Evolutionary conservation across 257 asterid genomes (phyloP).

Genomic region (Primulina huaijiensis): DNA sequence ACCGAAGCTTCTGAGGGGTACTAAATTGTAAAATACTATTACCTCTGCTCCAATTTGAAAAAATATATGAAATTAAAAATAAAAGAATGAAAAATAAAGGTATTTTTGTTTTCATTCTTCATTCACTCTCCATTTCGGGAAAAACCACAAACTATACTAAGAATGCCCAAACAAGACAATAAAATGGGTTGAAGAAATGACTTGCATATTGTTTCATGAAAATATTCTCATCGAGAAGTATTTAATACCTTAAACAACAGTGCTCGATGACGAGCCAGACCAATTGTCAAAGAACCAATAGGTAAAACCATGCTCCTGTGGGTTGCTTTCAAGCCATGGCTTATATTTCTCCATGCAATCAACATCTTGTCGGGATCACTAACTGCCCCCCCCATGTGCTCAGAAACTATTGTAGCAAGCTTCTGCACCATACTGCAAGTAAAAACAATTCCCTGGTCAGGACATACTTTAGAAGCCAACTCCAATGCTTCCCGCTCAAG

Average conservation of each 20-base stretch:
- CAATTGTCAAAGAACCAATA: conserved; percentile 82
- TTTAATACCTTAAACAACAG: conserved; percentile 76
- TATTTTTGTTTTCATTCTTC: background rate
- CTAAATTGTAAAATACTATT: background rate
- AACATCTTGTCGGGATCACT: conserved; percentile 76
- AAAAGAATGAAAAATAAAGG: background rate
- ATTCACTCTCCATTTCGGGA: background rate
- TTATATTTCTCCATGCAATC: conserved; percentile 72
- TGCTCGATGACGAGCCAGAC: conserved; percentile 98
- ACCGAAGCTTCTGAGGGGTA: background rate
- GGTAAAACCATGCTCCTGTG: conserved; percentile 96
- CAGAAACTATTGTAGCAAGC: conserved; percentile 76
- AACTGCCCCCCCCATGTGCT: conserved; percentile 96
- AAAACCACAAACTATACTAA: background rate
- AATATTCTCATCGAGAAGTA: conserved; percentile 22
- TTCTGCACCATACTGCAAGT: conserved; percentile 53
- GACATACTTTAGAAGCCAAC: conserved; percentile 52
- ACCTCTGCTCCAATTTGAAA: background rate
- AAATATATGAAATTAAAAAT: too few species aligned
- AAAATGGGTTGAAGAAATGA: background rate
- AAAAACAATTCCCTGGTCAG: conserved; percentile 36
- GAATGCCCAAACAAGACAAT: conserved; percentile 7
- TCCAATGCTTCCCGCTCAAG: conserved; percentile 77
- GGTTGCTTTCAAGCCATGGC: conserved; percentile 52
- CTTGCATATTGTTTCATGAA: background rate